Evolutionary conservation across 768 basidiomycete species (phyloP).

Genomic region (Aureoboletus auriporus): DNA sequence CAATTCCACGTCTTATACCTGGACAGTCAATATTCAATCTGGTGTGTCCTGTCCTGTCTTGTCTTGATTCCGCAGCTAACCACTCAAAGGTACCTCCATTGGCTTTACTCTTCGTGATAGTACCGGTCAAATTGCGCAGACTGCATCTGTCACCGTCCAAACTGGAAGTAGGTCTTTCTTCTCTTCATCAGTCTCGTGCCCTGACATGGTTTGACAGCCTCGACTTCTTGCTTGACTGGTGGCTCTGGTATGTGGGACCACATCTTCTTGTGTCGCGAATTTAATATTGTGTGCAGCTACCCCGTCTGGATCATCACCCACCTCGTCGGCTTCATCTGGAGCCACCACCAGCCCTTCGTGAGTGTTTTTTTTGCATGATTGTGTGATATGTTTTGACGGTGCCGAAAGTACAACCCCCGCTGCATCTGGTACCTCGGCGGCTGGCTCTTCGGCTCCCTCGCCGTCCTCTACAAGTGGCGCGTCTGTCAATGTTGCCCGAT

Average conservation of each 20-base stretch:
- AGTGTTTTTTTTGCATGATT: constrained; percentile 4
- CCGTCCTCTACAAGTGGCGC: constrained; percentile 29
- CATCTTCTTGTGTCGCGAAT: constrained; percentile 9
- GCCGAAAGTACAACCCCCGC: neutral
- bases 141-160: constrained; percentile 49
- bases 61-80: neutral
- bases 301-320: neutral
- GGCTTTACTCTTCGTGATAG: constrained; percentile 60
- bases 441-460: constrained; percentile 20
- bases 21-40: constrained; percentile 48
- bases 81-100: constrained; percentile 42
- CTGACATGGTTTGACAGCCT: constrained; percentile 26
- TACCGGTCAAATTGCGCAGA: constrained; percentile 46
- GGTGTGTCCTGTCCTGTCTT: constrained; percentile 29
- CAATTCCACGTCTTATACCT: constrained; percentile 42
- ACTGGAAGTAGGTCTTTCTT: constrained; percentile 43
- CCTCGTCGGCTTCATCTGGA: neutral
- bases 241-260: constrained; percentile 17
- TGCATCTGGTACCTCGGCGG: neutral
- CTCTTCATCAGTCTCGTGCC: neutral
- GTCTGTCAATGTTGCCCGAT: constrained; percentile 38
- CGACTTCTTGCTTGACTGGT: constrained; percentile 32
- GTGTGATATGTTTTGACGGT: constrained; percentile 11
- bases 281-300: constrained; percentile 18
- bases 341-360: constrained; percentile 12